A percentile compares a stretch with the other conserved stretches of the same genome.
Conservation (phyloP, 2,329 filamentous ascomycete species). For the Botryotinia convoluta region DNA sequence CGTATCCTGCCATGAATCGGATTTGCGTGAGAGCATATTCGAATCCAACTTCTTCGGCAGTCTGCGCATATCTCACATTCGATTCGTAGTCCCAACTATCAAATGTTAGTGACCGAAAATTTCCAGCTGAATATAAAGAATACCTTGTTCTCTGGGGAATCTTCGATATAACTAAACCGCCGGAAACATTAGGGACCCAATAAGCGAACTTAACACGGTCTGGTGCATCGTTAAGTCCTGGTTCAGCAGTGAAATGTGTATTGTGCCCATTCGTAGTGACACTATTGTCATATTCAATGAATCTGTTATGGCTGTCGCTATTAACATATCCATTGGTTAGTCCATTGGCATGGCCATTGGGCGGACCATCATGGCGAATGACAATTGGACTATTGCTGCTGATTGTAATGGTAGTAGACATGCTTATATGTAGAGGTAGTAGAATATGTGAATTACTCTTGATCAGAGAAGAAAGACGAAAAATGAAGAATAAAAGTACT, state of each 20-base stretch:
- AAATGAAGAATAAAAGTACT: background rate
- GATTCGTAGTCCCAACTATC: conserved; percentile 47
- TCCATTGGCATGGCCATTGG: background rate
- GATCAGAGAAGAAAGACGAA: background rate
- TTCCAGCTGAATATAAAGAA: background rate
- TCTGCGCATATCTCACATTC: conserved; percentile 49
- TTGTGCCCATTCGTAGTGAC: conserved; percentile 16
- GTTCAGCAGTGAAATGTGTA: conserved; percentile 30
- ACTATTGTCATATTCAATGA: conserved; percentile 7
- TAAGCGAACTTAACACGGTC: conserved; percentile 49
- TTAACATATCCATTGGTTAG: conserved; percentile 15
- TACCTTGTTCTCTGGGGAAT: conserved; percentile 47
- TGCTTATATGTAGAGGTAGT: background rate
- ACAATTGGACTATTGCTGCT: conserved; percentile 17
- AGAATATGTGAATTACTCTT: background rate
- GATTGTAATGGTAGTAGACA: conserved; percentile 19
- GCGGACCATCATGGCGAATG: conserved; percentile 13
- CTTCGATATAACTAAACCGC: conserved; percentile 52
- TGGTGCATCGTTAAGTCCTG: conserved; percentile 45
- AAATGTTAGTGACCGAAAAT: background rate
- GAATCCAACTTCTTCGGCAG: conserved; percentile 48
- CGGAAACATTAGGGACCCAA: conserved; percentile 55
- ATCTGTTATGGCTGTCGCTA: background rate
- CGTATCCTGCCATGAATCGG: conserved; percentile 51
- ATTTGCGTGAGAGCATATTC: conserved; percentile 53